phyloP scores from a whole-genome alignment of 768 basidiomycete species.

The Lentinula detonsa region DNA sequence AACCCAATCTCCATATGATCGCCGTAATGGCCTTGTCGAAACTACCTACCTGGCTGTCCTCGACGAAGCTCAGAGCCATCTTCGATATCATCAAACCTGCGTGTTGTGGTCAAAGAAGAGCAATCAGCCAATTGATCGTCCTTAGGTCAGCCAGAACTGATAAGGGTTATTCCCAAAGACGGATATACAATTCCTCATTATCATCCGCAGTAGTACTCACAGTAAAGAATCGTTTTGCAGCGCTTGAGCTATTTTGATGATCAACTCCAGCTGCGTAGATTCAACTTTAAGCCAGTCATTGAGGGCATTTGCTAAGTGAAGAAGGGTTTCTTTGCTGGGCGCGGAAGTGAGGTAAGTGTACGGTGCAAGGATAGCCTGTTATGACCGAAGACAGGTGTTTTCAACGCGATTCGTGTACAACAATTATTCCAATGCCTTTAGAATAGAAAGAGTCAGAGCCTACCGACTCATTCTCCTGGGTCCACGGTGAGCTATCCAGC shows the following conservation, averaged over 20 bases:
- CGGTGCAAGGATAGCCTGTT: constrained; percentile 69
- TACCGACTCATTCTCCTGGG: constrained; percentile 1
- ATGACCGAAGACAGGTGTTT: not conserved
- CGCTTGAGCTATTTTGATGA: constrained; percentile 85
- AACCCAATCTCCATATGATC: not conserved
- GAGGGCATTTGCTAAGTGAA: constrained; percentile 86
- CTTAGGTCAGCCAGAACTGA: no score
- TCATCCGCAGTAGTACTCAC: constrained; percentile 27
- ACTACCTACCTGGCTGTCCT: constrained; percentile 65
- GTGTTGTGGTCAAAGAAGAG: not conserved
- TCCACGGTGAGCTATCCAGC: not conserved
- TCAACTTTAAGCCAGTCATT: constrained; percentile 89
- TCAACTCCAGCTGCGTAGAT: constrained; percentile 57
- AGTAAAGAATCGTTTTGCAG: constrained; percentile 90
- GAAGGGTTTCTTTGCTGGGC: constrained; percentile 91
- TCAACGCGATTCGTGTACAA: no score
- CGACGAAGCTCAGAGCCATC: constrained; percentile 84
- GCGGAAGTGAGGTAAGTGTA: constrained; percentile 77
- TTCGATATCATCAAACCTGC: constrained; percentile 91
- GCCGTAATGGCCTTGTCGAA: not conserved
- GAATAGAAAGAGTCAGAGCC: not conserved
- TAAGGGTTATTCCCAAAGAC: no score
- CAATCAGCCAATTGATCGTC: not conserved
- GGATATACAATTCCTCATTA: no score
- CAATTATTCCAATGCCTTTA: no score